Evolutionary conservation across 2,329 filamentous ascomycete genomes (phyloP), one percentile per base, ranked within the genome.

Genomic region (Ophiostoma montium): DNA sequence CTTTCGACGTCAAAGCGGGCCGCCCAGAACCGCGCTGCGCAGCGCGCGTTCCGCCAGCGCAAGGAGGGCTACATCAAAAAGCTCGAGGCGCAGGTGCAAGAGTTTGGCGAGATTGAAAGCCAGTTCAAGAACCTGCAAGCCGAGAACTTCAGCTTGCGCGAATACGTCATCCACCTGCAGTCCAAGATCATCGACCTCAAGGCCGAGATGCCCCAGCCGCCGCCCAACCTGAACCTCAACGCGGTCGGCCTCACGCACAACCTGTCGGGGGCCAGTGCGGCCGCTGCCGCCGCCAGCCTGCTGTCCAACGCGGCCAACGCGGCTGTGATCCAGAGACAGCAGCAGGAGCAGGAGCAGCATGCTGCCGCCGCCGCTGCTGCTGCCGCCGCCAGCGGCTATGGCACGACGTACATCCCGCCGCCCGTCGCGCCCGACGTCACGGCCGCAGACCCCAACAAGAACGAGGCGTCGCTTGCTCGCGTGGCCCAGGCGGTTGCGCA

Each of bases 61-160:
- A 98, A 98, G 64, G 92, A 98, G 67, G 86, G 86, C 42, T 95
- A 98, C 64, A 98, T 98, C 65, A 94, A 94, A 70, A 94, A 94
- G 64, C 76, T 98, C 7, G 92, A 98, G 66, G 84, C 92, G 62
- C 86, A 96, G 63, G 87, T 95, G 47, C 82, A 86, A 59, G 86
- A 92, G 30, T 85, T 80, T 56, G 75, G 78, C 57, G 74, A 79
- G 16, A 77, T 95, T 65, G 84, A 88, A 56, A 76, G 84, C 54
- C 78, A 76, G 50, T 87, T 78, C 65, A 92, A 94, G 64, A 69
- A 74, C n/a, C 69, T 94, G 23, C 86, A 95, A 61, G 72, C 78
- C 27, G 90, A 98, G 64, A 95, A 95, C 66, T 92, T 89, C 62
- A 80, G 85, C 54, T 71, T 98, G 38, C 82, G 89, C 57, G 88